These are phyloP conservation scores for Pachysandra terminalis DNA, from an alignment of 164 flowering plant species.

Conservation along the genomic window DNA sequence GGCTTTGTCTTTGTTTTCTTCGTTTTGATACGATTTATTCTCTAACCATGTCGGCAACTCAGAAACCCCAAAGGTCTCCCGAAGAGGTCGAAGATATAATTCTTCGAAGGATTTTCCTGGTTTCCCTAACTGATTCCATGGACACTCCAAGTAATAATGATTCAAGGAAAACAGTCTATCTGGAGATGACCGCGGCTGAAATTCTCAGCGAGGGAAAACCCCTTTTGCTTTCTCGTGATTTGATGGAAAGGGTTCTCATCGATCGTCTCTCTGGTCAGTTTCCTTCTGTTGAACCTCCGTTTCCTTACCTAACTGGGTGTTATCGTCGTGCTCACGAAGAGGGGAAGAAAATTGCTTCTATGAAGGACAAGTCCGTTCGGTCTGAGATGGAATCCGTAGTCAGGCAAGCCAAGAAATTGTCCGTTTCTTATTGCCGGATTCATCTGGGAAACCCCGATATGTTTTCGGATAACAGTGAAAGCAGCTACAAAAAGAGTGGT, in stretches of 20 bases:
- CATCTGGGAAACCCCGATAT: constrained; percentile 76
- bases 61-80: constrained; percentile 55
- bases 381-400: constrained; percentile 62
- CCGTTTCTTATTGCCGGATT: constrained; percentile 69
- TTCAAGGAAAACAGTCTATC: constrained; percentile 42
- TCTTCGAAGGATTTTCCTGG: constrained; percentile 72
- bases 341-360: constrained; percentile 57
- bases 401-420: constrained; percentile 61
- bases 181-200: constrained; percentile 88
- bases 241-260: constrained; percentile 72
- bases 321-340: constrained; percentile 84
- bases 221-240: constrained; percentile 48
- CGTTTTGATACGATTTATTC: no score
- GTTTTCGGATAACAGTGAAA: constrained; percentile 33
- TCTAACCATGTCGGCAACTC: constrained; percentile 44
- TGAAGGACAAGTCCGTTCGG: constrained; percentile 69
- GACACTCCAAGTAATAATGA: constrained; percentile 27
- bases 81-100: constrained; percentile 80
- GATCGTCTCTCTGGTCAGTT: constrained; percentile 70
- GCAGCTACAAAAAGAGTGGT: no score
- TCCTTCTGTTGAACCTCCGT: constrained; percentile 61
- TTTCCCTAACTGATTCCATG: constrained; percentile 49
- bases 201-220: constrained; percentile 76
- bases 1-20: no score
- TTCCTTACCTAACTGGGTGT: constrained; percentile 61